These are phyloP conservation scores for Saccharomycopsis malanga DNA, from an alignment of 805 yeast species.

Conservation along the genomic window DNA sequence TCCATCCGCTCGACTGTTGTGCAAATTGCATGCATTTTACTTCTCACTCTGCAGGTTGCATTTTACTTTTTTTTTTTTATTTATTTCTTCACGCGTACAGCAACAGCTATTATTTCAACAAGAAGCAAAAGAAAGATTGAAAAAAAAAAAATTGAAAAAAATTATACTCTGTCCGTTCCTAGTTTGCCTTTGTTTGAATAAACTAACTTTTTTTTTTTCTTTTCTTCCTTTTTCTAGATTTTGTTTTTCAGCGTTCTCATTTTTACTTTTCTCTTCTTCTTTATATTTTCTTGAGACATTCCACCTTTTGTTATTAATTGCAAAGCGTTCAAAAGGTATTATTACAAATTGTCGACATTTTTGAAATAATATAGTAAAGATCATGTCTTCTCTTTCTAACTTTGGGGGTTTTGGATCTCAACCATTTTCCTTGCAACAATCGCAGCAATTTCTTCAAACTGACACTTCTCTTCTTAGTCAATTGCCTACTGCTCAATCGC, in stretches of 20 bases:
- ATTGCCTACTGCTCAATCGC: slow-evolving; percentile 5
- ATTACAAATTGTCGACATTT: background rate
- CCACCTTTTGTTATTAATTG: background rate
- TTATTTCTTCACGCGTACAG: too few species aligned
- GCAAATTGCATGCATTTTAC: too few species aligned
- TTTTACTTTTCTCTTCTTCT: background rate
- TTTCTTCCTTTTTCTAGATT: background rate
- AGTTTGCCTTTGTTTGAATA: background rate
- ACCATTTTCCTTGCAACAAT: background rate
- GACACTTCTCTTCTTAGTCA: slow-evolving; percentile 9
- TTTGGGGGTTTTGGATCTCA: background rate
- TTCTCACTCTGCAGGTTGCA: background rate
- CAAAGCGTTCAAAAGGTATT: background rate
- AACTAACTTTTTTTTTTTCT: background rate
- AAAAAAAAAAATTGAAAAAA: too few species aligned
- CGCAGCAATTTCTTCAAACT: background rate
- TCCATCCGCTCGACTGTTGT: too few species aligned
- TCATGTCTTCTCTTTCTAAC: background rate
- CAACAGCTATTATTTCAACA: too few species aligned
- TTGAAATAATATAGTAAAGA: too few species aligned
- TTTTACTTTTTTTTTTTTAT: too few species aligned
- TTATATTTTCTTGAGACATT: background rate
- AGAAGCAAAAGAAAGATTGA: too few species aligned
- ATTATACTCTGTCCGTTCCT: background rate
- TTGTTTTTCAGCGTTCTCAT: background rate